A percentile compares a stretch with the other conserved stretches of the same genome.
phyloP scores from a whole-genome alignment of 371 early-diverging fungal genomes.

The Rhizopus stolonifer region DNA sequence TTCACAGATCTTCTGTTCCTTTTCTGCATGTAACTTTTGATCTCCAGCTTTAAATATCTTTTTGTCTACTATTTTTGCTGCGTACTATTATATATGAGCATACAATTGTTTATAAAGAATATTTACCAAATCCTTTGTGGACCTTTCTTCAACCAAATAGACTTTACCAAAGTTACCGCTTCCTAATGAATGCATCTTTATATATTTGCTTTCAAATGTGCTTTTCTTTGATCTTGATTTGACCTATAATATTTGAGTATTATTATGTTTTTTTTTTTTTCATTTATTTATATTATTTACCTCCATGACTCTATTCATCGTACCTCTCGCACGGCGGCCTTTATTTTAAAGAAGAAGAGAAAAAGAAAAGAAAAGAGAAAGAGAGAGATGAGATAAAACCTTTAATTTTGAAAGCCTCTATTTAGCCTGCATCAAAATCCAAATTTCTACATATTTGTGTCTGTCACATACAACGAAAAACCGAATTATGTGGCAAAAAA shows the following conservation, averaged over 20 bases:
- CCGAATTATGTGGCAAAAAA: no score
- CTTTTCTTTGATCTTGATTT: conserved; percentile 3
- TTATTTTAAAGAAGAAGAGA: not conserved
- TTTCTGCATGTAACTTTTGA: conserved; percentile 56
- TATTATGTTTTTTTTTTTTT: not conserved
- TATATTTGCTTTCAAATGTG: conserved; percentile 27
- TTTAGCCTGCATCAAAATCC: conserved; percentile 6
- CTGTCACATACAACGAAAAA: no score
- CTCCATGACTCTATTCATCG: not conserved
- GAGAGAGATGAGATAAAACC: not conserved
- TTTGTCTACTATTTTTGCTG: conserved; percentile 66
- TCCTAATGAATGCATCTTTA: conserved; percentile 61
- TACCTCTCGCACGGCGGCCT: not conserved
- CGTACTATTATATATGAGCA: conserved; percentile 37
- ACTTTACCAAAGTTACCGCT: conserved; percentile 88
- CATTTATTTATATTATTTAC: not conserved
- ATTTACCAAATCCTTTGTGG: conserved; percentile 61
- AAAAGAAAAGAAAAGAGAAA: not conserved
- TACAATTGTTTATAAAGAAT: conserved; percentile 25
- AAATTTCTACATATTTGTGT: not conserved
- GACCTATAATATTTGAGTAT: not conserved
- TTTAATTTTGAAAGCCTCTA: not conserved
- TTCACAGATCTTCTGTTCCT: conserved; percentile 65
- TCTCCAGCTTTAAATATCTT: conserved; percentile 53
- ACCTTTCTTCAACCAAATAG: conserved; percentile 60